These are phyloP conservation scores for Tothia fuscella DNA, from an alignment of 2,329 filamentous ascomycete species.

Conservation along the genomic window DNA sequence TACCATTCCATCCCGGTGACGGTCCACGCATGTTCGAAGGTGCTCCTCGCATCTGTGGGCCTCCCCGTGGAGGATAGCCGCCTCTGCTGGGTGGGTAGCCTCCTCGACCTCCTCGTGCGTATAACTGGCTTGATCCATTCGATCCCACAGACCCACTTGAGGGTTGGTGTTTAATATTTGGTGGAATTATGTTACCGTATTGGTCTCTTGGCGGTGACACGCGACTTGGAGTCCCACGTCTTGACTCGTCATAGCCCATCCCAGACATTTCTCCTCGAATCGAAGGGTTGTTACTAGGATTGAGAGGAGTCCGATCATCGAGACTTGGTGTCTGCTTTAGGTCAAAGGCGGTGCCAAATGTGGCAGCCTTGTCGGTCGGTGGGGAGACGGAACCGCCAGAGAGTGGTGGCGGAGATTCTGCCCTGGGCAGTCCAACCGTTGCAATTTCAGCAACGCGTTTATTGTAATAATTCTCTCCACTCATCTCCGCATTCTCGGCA, in stretches of 20 bases:
- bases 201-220: constrained; percentile 30
- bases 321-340: constrained; percentile 43
- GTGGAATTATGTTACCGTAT: constrained; percentile 48
- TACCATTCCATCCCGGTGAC: constrained; percentile 28
- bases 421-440: constrained; percentile 29
- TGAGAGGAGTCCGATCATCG: constrained; percentile 62
- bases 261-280: constrained; percentile 18
- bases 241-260: constrained; percentile 28
- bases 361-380: constrained; percentile 36
- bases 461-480: constrained; percentile 76
- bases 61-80: constrained; percentile 23
- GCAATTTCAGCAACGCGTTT: constrained; percentile 33
- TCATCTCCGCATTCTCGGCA: constrained; percentile 93
- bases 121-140: constrained; percentile 19
- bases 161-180: constrained; percentile 34
- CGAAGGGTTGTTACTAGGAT: constrained; percentile 38
- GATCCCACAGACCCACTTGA: constrained; percentile 36
- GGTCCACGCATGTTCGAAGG: constrained; percentile 20
- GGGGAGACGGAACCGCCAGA: constrained; percentile 45
- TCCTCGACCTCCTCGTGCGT: constrained; percentile 27
- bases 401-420: constrained; percentile 42
- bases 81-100: constrained; percentile 21
- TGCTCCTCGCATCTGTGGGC: constrained; percentile 21
- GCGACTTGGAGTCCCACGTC: constrained; percentile 18
- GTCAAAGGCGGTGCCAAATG: constrained; percentile 57